A percentile compares a stretch with the other conserved stretches of the same genome.
Evolutionary conservation across 2,329 filamentous ascomycete genomes (phyloP).

Genomic region (Paraphaeosphaeria sporulosa): DNA sequence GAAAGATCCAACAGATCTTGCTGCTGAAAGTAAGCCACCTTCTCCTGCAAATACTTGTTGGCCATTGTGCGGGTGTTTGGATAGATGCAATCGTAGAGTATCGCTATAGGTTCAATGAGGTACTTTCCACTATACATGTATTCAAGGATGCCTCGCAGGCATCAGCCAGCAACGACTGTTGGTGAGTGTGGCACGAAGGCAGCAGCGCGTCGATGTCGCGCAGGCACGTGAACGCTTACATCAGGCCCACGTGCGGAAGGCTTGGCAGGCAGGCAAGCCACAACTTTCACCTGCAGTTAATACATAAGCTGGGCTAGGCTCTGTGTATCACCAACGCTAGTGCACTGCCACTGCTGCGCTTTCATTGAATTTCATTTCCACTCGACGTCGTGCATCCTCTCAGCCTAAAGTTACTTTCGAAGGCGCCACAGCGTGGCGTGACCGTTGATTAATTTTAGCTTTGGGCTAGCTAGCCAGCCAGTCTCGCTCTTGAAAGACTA

Average conservation of each 20-base stretch:
- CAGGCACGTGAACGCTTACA: conserved; percentile 11
- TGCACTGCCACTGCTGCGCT: background rate
- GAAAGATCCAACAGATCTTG: conserved; percentile 39
- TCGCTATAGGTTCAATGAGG: background rate
- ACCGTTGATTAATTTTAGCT: background rate
- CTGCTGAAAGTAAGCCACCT: conserved; percentile 39
- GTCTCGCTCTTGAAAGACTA: background rate
- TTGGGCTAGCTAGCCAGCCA: conserved; percentile 3
- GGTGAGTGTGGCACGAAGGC: conserved; percentile 15
- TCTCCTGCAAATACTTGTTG: conserved; percentile 31
- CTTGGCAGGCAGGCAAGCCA: background rate
- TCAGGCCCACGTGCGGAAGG: background rate
- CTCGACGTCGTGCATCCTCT: background rate
- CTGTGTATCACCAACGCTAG: background rate
- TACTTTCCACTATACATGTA: background rate
- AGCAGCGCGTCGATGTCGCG: conserved; percentile 16
- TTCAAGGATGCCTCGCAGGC: background rate
- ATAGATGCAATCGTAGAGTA: background rate
- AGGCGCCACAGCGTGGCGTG: conserved; percentile 2
- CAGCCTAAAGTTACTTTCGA: background rate
- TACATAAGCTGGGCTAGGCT: background rate
- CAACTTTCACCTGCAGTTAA: background rate
- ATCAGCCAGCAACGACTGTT: conserved; percentile 4
- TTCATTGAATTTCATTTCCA: conserved; percentile 8
- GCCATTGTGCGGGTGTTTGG: conserved; percentile 26